These are phyloP conservation scores for barley (Hordeum vulgare) DNA, from an alignment of 176 grass and related monocot genomes.

Conservation along the genomic window DNA sequence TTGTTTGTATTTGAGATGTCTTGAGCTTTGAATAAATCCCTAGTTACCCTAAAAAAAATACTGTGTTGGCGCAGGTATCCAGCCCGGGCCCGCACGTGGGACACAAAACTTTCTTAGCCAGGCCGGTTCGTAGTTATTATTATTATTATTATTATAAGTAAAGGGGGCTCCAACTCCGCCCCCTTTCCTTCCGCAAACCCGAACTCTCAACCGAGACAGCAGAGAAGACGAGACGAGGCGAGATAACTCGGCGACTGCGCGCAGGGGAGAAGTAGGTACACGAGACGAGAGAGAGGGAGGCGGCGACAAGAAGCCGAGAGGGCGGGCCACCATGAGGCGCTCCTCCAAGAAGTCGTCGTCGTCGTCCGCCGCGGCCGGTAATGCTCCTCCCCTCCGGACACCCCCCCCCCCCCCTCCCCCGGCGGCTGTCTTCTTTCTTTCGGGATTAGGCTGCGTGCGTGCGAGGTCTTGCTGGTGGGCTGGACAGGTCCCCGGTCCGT, in stretches of 20 bases:
- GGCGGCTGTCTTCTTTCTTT: background rate
- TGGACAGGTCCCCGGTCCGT: background rate
- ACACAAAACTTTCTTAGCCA: background rate
- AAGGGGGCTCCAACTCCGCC: conserved; percentile 20
- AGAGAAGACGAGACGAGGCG: background rate
- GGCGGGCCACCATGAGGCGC: conserved; percentile 36
- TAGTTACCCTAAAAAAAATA: too few relatives aligned
- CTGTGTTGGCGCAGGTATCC: conserved; percentile 4
- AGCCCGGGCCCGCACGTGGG: conserved; percentile 22
- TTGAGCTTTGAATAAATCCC: too few relatives aligned
- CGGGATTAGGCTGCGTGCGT: background rate
- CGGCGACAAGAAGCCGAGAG: background rate
- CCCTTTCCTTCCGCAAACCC: conserved; percentile 14
- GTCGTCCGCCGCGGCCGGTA: conserved; percentile 42
- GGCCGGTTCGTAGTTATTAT: conserved; percentile 16
- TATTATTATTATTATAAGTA: conserved; percentile 36
- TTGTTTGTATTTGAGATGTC: too few relatives aligned
- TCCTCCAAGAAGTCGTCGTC: conserved; percentile 46
- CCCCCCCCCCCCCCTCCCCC: background rate
- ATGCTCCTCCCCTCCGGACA: background rate
- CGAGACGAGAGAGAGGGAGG: background rate
- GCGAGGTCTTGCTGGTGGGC: background rate
- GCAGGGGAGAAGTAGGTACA: background rate
- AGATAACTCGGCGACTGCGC: conserved; percentile 7
- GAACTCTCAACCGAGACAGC: conserved; percentile 13